Evolutionary conservation across 306 rosid species (phyloP).

Genomic region (Hippophae tibetana): DNA sequence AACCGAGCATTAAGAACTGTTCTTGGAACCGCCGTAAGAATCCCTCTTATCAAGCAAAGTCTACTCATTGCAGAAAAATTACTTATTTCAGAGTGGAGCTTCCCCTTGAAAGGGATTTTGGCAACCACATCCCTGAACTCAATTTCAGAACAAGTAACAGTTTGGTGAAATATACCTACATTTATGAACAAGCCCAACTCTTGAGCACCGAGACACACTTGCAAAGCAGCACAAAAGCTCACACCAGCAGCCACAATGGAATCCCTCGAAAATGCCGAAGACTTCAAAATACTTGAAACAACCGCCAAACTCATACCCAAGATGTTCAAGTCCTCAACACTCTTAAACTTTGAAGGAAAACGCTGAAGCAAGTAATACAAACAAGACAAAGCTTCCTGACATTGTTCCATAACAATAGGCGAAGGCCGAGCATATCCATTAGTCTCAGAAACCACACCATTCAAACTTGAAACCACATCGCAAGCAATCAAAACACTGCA

Average conservation of each 20-base stretch:
- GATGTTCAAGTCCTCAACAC: slow-evolving; percentile 24
- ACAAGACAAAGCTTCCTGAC: slow-evolving; percentile 93
- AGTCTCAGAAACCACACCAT: slow-evolving; percentile 46
- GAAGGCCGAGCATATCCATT: slow-evolving; percentile 57
- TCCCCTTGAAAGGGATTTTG: slow-evolving; percentile 55
- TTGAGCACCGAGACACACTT: slow-evolving; percentile 43
- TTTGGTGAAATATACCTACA: slow-evolving; percentile 44
- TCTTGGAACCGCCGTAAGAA: slow-evolving; percentile 81
- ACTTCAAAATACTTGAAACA: slow-evolving; percentile 52
- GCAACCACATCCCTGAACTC: slow-evolving; percentile 29
- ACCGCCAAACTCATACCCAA: slow-evolving; percentile 41
- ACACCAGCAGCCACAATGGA: slow-evolving; percentile 94
- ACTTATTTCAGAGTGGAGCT: slow-evolving; percentile 35
- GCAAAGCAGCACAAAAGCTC: slow-evolving; percentile 71
- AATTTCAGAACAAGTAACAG: slow-evolving; percentile 17
- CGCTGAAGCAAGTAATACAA: slow-evolving; percentile 84
- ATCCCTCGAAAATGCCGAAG: slow-evolving; percentile 66
- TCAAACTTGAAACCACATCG: slow-evolving; percentile 44
- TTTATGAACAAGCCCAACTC: slow-evolving; percentile 69
- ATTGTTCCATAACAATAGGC: slow-evolving; percentile 86
- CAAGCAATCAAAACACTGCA: slow-evolving; percentile 57
- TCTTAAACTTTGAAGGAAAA: slow-evolving; percentile 53
- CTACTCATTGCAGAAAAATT: slow-evolving; percentile 60
- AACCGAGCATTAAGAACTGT: slow-evolving; percentile 58
- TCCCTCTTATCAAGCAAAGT: slow-evolving; percentile 80